Conservation (phyloP, 192 early-diverging fungal species). For the Coemansia sp. region DNA sequence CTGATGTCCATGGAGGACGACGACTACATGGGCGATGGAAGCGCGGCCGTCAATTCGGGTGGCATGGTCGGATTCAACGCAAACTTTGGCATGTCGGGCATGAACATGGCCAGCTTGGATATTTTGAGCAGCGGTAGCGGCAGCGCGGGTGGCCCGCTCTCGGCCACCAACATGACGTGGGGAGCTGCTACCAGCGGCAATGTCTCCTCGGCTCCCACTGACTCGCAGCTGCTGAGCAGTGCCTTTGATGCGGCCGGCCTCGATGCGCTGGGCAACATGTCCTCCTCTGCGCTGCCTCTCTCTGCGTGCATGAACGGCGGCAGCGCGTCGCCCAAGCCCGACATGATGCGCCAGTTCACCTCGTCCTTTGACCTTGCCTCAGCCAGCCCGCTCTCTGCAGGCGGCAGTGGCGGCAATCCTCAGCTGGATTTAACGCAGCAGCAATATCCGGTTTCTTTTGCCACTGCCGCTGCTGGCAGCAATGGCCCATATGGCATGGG, state of each 20-base stretch:
- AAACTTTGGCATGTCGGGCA: slow-evolving; percentile 44
- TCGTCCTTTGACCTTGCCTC: slow-evolving; percentile 30
- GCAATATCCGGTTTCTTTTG: neutral
- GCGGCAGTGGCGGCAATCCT: slow-evolving; percentile 5
- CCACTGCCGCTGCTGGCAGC: neutral
- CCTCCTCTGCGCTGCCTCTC: slow-evolving; percentile 11
- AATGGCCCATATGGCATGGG: neutral
- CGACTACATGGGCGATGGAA: slow-evolving; percentile 25
- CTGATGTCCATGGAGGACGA: slow-evolving; percentile 51
- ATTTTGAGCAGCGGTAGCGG: neutral
- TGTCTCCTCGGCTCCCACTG: neutral
- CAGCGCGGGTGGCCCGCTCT: too few relatives aligned
- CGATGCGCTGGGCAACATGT: slow-evolving; percentile 39
- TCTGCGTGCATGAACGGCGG: slow-evolving; percentile 7
- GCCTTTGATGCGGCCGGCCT: slow-evolving; percentile 48
- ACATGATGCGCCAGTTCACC: slow-evolving; percentile 41
- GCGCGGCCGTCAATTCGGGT: slow-evolving; percentile 27
- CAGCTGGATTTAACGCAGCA: slow-evolving; percentile 12
- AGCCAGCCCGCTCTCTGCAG: slow-evolving; percentile 1
- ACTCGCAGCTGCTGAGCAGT: slow-evolving; percentile 47
- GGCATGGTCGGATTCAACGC: slow-evolving; percentile 52
- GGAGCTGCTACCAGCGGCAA: slow-evolving; percentile 1
- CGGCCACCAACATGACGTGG: too few relatives aligned
- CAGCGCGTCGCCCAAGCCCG: slow-evolving; percentile 25
- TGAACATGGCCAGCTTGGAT: slow-evolving; percentile 37